Base-by-base conservation (phyloP, 2,329 filamentous ascomycete genomes). In the Ceratocystis eucalypticola region DNA sequence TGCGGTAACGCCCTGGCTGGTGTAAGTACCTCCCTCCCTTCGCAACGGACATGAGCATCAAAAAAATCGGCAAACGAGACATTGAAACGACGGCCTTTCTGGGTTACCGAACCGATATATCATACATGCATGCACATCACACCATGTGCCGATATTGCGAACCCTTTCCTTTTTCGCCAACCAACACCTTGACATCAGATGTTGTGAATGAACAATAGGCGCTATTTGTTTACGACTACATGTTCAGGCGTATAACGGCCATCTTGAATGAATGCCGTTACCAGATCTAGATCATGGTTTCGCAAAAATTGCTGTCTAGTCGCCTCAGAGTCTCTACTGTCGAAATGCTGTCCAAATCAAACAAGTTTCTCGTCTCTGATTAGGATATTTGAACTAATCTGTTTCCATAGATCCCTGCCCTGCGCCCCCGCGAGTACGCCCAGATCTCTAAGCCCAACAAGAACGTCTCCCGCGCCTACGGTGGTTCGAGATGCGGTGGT, bases 401-500 rank as follows among this genome's bases (percentile, higher is more conserved):
- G 20, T 20, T 48, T 33, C 53, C 5, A 5, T 71, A 96, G 91
- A 81, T 96, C 76, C 95, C 94, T 75, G 94, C 95, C 75, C 93
- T 99, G 77, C 91, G 94, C 78, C 94, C 94, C 77, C 92, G 92
- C 83, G 90, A 99, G 84, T 99, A 99, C 83, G 83, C 94, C 74
- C 87, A 88, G 78, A 88, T 99, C 82, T 96, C 92, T 77, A 91
- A 93, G 82, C 93, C 95, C 78, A 91, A 96, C 88, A 99, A 99
- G 91, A 96, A 91, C 75, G 94, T 99, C 78, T 90, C 94, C 84
- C 91, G 94, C 75, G 92, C 94, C 76, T 99, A 99, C 80, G 92
- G 94, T 79, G 94, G 94, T 77, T 96, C 92, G 75, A 90, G 94
- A 86, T 99, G 94, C 84, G 91, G 89, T 77, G 94, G 91, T 85